A percentile compares a stretch with the other conserved stretches of the same genome.
phyloP scores from a whole-genome alignment of 129 eudicot species.

The Saposhnikovia divaricata region DNA sequence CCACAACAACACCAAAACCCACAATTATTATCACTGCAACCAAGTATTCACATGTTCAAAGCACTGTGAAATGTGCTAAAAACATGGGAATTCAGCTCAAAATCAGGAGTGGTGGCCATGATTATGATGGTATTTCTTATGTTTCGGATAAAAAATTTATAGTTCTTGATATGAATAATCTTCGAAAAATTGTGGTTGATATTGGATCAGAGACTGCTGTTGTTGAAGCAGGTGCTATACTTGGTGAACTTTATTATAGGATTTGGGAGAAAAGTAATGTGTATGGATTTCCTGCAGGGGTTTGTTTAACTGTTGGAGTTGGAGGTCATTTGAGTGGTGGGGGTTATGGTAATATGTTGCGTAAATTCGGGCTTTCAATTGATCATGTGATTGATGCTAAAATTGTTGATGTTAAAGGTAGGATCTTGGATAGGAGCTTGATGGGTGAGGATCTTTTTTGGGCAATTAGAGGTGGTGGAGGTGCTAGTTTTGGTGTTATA shows the following conservation, averaged over 20 bases:
- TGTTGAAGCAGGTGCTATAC: not conserved
- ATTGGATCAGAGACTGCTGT: not conserved
- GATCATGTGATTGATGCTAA: constrained; percentile 1
- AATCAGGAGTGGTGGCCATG: constrained; percentile 1
- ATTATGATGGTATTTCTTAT: constrained; percentile 6
- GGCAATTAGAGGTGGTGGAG: constrained; percentile 11
- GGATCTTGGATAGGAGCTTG: not conserved
- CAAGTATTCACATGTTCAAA: not conserved
- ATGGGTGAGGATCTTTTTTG: constrained; percentile 11
- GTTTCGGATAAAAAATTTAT: not conserved
- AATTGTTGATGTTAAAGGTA: not conserved
- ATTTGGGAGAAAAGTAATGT: constrained; percentile 2
- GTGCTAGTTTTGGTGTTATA: constrained; percentile 3
- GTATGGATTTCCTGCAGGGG: not conserved
- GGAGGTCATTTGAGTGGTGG: constrained; percentile 2
- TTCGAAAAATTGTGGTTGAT: not conserved
- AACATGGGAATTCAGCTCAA: not conserved
- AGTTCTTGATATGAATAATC: constrained; percentile 1
- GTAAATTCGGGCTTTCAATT: not conserved
- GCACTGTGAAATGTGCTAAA: not conserved
- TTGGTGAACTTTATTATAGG: constrained; percentile 1
- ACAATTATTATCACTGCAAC: not conserved
- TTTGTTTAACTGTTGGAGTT: constrained; percentile 8
- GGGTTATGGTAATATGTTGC: constrained; percentile 1
- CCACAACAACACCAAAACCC: not conserved